phyloP scores from a whole-genome alignment of 2,329 filamentous ascomycete species.

The Sporothrix euskadiensis region DNA sequence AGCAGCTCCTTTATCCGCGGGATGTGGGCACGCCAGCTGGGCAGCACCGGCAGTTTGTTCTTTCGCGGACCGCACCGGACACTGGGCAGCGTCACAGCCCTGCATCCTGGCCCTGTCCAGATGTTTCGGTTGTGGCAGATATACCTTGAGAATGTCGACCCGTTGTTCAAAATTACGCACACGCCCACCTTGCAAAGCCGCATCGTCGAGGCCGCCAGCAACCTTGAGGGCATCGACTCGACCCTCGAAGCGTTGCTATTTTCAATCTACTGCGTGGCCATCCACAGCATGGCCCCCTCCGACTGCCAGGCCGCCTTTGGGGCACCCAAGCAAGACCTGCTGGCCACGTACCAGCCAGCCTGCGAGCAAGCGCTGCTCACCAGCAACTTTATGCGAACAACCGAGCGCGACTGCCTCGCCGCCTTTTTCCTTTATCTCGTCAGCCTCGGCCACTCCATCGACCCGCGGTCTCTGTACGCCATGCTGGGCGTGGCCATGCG shows the following conservation, averaged over 20 bases:
- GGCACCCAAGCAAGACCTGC: constrained; percentile 44
- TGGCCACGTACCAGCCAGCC: constrained; percentile 49
- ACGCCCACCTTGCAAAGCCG: constrained; percentile 54
- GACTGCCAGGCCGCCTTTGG: constrained; percentile 48
- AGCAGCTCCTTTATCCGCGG: constrained; percentile 25
- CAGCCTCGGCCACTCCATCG: constrained; percentile 45
- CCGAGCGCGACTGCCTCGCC: constrained; percentile 55
- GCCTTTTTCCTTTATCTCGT: constrained; percentile 59
- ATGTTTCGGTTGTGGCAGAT: constrained; percentile 58
- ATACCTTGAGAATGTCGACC: constrained; percentile 60
- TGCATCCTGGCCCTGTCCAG: constrained; percentile 52
- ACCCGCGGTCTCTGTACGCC: constrained; percentile 54
- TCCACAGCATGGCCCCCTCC: constrained; percentile 46
- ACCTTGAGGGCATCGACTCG: constrained; percentile 44
- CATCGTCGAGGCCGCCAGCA: constrained; percentile 52
- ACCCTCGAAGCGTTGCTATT: constrained; percentile 59
- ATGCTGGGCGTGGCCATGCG: constrained; percentile 57
- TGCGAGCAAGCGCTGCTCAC: constrained; percentile 57
- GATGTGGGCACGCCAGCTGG: constrained; percentile 8
- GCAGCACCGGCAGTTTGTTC: constrained; percentile 47
- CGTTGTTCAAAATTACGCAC: constrained; percentile 60
- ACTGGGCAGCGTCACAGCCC: constrained; percentile 46
- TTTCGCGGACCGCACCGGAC: constrained; percentile 52
- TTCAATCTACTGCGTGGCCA: constrained; percentile 49
- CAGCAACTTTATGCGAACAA: constrained; percentile 51